These are phyloP conservation scores for Hypoxylon sp. DNA, from an alignment of 2,329 filamentous ascomycete genomes.

Conservation along the genomic window DNA sequence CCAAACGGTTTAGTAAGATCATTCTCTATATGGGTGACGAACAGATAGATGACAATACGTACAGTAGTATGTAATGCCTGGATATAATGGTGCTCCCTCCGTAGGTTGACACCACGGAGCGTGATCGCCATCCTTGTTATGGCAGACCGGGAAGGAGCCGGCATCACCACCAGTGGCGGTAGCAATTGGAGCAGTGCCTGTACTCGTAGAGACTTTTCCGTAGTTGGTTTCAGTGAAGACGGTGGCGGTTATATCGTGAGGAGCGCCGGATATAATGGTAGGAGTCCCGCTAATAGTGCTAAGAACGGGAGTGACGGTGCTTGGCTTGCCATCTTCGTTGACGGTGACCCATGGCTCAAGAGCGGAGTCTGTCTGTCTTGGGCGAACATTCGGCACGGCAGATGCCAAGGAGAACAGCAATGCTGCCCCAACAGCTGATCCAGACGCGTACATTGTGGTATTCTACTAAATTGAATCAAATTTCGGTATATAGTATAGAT, in stretches of 20 bases:
- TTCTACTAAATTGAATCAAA: constrained; percentile 1
- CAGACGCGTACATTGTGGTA: constrained; percentile 43
- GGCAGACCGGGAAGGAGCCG: constrained; percentile 66
- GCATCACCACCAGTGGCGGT: constrained; percentile 60
- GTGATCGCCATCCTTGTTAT: constrained; percentile 62
- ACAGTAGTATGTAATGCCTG: constrained; percentile 68
- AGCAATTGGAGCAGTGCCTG: constrained; percentile 62
- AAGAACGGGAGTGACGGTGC: constrained; percentile 65
- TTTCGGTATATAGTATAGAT: neutral
- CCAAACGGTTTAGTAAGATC: constrained; percentile 13
- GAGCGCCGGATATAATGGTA: constrained; percentile 57
- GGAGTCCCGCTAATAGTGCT: constrained; percentile 64
- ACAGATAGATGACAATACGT: constrained; percentile 14
- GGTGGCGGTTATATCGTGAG: constrained; percentile 60
- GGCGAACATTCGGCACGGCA: constrained; percentile 48
- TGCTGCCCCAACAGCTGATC: constrained; percentile 43
- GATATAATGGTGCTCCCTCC: constrained; percentile 60
- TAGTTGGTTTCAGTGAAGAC: constrained; percentile 55
- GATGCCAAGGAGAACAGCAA: constrained; percentile 49
- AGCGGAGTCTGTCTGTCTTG: constrained; percentile 51
- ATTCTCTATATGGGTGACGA: neutral
- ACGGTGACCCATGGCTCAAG: constrained; percentile 68
- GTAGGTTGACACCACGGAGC: constrained; percentile 68
- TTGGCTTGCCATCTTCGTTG: constrained; percentile 62
- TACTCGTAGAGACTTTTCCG: constrained; percentile 53